Conservation (phyloP, 805 yeast genomes). For the Saturnispora sanitii region DNA sequence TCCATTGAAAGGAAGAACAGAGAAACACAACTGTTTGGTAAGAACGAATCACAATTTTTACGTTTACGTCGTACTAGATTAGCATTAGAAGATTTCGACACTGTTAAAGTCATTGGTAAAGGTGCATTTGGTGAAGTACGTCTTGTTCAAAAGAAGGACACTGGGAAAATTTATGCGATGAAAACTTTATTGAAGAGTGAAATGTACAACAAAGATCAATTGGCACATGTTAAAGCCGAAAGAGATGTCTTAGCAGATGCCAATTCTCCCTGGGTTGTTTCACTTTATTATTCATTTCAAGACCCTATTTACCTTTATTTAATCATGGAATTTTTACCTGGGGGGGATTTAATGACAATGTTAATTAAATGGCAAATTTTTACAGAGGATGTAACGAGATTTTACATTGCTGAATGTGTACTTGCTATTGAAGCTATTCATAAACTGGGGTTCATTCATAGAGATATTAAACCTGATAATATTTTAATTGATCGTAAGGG, state of each 20-base stretch:
- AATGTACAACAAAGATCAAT: conserved; percentile 89
- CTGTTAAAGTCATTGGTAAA: conserved; percentile 87
- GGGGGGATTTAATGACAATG: conserved; percentile 92
- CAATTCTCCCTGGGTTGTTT: conserved; percentile 83
- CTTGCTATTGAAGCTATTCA: conserved; percentile 92
- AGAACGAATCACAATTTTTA: conserved; percentile 78
- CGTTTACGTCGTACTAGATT: conserved; percentile 78
- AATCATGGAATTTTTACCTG: conserved; percentile 76
- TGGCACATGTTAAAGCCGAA: conserved; percentile 93
- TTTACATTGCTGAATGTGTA: conserved; percentile 94
- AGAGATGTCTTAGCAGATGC: conserved; percentile 89
- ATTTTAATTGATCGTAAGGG: conserved; percentile 57
- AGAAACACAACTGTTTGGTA: conserved; percentile 73
- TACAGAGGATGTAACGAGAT: conserved; percentile 85
- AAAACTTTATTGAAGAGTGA: conserved; percentile 83
- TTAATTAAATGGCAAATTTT: conserved; percentile 88
- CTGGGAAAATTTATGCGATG: conserved; percentile 91
- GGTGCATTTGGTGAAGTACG: conserved; percentile 98
- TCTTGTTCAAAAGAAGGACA: conserved; percentile 84
- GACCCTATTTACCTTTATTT: conserved; percentile 65
- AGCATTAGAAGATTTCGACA: conserved; percentile 72
- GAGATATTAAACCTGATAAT: conserved; percentile 97
- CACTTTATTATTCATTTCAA: conserved; percentile 73
- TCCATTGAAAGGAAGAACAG: conserved; percentile 81
- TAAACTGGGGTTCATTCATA: conserved; percentile 85